These are phyloP conservation scores for Cadophora luteo-olivacea DNA, from an alignment of 2,329 filamentous ascomycete species.

Conservation along the genomic window DNA sequence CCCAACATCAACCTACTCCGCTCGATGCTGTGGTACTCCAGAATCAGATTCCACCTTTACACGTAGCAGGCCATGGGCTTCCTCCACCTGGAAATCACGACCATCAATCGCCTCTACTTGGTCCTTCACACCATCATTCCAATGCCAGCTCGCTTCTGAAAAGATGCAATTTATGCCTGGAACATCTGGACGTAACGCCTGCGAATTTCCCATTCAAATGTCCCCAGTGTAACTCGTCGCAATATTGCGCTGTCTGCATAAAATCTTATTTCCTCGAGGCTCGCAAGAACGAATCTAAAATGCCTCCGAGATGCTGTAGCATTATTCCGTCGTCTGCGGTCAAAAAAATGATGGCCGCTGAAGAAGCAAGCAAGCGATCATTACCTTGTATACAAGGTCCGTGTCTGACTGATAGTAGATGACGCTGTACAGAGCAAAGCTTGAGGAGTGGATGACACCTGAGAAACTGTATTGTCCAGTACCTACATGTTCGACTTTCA, in stretches of 20 bases:
- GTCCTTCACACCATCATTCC: background rate
- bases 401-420: constrained; percentile 28
- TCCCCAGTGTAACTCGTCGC: constrained; percentile 14
- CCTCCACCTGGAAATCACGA: background rate
- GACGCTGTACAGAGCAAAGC: constrained; percentile 49
- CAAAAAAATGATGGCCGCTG: constrained; percentile 6
- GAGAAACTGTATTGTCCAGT: constrained; percentile 56
- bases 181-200: background rate
- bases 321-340: constrained; percentile 47
- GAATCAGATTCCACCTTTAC: background rate
- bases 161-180: constrained; percentile 10
- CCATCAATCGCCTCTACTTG: background rate
- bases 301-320: constrained; percentile 54
- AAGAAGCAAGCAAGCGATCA: constrained; percentile 13
- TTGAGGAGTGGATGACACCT: constrained; percentile 54
- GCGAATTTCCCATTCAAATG: constrained; percentile 23
- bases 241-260: constrained; percentile 46
- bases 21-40: background rate
- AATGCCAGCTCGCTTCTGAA: background rate
- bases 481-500: constrained; percentile 55
- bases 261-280: constrained; percentile 50
- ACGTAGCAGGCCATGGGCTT: background rate
- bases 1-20: background rate
- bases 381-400: too few species aligned
- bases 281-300: constrained; percentile 47